Conservation (phyloP, 176 grass and related monocot genomes). For the Tuctoria greenei region DNA sequence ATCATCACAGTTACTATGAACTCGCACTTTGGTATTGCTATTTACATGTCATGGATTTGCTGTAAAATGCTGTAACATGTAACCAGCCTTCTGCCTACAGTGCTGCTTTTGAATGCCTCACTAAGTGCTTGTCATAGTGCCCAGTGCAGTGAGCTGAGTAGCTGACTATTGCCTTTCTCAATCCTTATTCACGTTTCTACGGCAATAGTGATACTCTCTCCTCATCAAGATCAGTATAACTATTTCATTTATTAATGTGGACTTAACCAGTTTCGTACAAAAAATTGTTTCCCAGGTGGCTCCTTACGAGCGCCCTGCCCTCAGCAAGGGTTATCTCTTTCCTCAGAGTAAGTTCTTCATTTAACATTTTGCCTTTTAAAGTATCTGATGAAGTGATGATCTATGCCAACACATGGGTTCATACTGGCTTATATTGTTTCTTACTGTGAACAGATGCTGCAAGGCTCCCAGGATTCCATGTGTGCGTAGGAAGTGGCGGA, state of each 20-base stretch:
- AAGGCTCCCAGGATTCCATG: constrained; percentile 93
- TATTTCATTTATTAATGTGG: background rate
- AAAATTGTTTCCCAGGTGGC: constrained; percentile 59
- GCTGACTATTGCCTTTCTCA: background rate
- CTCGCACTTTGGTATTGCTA: background rate
- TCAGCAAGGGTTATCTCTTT: constrained; percentile 94
- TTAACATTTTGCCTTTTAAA: background rate
- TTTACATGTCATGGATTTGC: background rate
- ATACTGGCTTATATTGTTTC: constrained; percentile 7
- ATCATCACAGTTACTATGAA: background rate
- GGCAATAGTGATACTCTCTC: background rate
- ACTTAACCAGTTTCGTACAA: constrained; percentile 3
- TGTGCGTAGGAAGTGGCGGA: constrained; percentile 88
- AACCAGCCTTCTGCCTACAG: background rate
- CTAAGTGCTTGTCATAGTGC: background rate
- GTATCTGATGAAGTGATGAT: background rate
- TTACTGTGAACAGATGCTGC: constrained; percentile 62
- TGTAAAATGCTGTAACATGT: background rate
- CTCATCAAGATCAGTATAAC: background rate
- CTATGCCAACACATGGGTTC: background rate
- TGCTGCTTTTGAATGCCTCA: background rate
- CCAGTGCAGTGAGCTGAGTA: background rate
- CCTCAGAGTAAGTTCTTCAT: constrained; percentile 62
- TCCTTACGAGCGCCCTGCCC: constrained; percentile 92
- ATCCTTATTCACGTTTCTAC: background rate